Evolutionary conservation across 345 rosid genomes (phyloP).

Genomic region (Pugionium cornutum): DNA sequence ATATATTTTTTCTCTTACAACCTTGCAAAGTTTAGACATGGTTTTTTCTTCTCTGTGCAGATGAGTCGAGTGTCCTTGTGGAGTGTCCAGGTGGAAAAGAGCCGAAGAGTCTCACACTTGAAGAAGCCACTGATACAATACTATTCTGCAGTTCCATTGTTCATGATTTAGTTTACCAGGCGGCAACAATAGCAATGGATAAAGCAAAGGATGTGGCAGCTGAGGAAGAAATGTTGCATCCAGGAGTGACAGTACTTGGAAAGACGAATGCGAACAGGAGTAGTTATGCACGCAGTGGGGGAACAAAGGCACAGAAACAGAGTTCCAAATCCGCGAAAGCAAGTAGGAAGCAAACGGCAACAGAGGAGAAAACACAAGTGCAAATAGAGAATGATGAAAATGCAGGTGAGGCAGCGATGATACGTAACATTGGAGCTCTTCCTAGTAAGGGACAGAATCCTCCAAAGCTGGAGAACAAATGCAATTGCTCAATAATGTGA

Average conservation of each 20-base stretch:
- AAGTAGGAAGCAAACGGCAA: constrained; percentile 56
- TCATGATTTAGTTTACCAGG: constrained; percentile 81
- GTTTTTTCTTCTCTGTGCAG: constrained; percentile 43
- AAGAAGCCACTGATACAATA: constrained; percentile 92
- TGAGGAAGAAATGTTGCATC: constrained; percentile 64
- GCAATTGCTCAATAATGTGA: constrained; percentile 99
- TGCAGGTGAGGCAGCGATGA: constrained; percentile 51
- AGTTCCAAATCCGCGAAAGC: constrained; percentile 56
- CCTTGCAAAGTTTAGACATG: constrained; percentile 8
- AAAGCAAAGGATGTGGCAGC: constrained; percentile 51
- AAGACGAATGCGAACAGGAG: constrained; percentile 54
- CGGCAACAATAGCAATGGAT: constrained; percentile 79
- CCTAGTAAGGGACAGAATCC: constrained; percentile 58
- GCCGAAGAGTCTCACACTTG: constrained; percentile 84
- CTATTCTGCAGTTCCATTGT: constrained; percentile 95
- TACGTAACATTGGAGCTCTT: constrained; percentile 59
- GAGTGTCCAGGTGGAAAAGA: constrained; percentile 61
- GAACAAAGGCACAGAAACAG: constrained; percentile 48
- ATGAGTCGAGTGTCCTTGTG: constrained; percentile 68
- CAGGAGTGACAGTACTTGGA: constrained; percentile 71
- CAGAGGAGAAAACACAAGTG: constrained; percentile 48
- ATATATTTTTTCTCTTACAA: too few species aligned
- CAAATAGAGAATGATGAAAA: constrained; percentile 84
- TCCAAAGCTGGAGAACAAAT: constrained; percentile 88
- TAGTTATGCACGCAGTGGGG: constrained; percentile 53